phyloP scores from a whole-genome alignment of 2,329 filamentous ascomycete genomes.

The Emergomyces orientalis region DNA sequence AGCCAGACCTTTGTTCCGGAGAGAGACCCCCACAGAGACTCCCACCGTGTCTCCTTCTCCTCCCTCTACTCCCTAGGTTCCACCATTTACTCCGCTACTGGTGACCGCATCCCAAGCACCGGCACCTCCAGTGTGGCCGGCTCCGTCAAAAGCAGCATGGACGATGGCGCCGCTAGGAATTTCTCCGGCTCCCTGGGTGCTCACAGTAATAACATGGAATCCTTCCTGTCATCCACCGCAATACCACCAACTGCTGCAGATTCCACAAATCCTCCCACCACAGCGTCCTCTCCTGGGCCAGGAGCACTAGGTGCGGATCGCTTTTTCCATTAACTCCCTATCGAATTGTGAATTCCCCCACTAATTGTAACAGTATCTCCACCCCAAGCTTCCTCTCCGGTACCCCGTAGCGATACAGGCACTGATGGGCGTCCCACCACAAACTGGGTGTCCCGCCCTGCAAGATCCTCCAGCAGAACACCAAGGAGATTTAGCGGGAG shows the following conservation, averaged over 20 bases:
- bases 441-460: conserved; percentile 23
- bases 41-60: conserved; percentile 61
- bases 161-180: conserved; percentile 9
- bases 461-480: conserved; percentile 54
- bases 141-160: conserved; percentile 25
- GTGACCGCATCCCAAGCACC: conserved; percentile 21
- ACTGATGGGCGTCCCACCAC: conserved; percentile 16
- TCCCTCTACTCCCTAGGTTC: conserved; percentile 54
- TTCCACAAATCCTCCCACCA: background rate
- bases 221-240: background rate
- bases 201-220: background rate
- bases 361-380: background rate
- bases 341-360: background rate
- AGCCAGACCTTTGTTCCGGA: background rate
- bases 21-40: conserved; percentile 28
- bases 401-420: conserved; percentile 14
- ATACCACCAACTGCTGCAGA: background rate
- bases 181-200: background rate
- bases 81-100: conserved; percentile 12
- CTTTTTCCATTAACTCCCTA: background rate
- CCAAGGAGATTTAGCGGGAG: conserved; percentile 73
- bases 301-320: background rate
- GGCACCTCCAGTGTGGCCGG: conserved; percentile 29
- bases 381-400: background rate
- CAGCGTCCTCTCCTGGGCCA: background rate